Percentiles rank a stretch among this genome's conserved stretches.
These are phyloP conservation scores for Diaporthe velutina DNA, from an alignment of 2,329 filamentous ascomycete species.

Conservation along the genomic window DNA sequence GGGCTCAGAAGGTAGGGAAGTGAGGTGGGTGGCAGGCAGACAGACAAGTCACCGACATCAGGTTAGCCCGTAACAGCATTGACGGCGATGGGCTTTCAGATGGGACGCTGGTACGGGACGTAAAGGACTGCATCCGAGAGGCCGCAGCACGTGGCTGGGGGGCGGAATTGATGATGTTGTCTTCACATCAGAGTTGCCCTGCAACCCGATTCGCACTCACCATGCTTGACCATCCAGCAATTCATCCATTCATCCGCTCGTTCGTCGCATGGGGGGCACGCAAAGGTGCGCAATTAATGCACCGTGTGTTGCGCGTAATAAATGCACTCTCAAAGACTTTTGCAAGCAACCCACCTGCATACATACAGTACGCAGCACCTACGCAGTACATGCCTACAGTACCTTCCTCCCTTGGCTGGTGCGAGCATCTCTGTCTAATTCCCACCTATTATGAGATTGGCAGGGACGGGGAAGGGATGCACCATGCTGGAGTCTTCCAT, in stretches of 20 bases:
- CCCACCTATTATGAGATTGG: slow-evolving; percentile 19
- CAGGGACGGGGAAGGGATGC: slow-evolving; percentile 15
- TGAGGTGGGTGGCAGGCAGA: background rate
- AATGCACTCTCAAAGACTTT: slow-evolving; percentile 2
- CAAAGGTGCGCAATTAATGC: slow-evolving; percentile 22
- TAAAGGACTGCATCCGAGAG: slow-evolving; percentile 16
- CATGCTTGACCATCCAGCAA: background rate
- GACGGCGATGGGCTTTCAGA: background rate
- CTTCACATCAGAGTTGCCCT: slow-evolving; percentile 2
- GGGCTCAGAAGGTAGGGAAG: background rate
- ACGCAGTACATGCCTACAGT: slow-evolving; percentile 13
- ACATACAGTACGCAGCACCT: background rate
- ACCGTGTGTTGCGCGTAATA: slow-evolving; percentile 23
- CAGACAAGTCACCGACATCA: background rate
- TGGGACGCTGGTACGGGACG: slow-evolving; percentile 8
- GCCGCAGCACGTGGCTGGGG: slow-evolving; percentile 15
- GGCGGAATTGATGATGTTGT: background rate
- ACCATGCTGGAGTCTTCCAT: slow-evolving; percentile 13
- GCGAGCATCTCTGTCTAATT: background rate
- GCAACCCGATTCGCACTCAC: slow-evolving; percentile 1
- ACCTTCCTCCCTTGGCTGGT: slow-evolving; percentile 23
- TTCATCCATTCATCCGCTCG: slow-evolving; percentile 18
- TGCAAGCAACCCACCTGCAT: slow-evolving; percentile 17
- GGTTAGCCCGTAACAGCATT: background rate
- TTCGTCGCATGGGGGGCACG: slow-evolving; percentile 1